These are phyloP conservation scores for Pythium coloratum DNA, from an alignment of 352 stramenopile genomes.

Conservation along the genomic window DNA sequence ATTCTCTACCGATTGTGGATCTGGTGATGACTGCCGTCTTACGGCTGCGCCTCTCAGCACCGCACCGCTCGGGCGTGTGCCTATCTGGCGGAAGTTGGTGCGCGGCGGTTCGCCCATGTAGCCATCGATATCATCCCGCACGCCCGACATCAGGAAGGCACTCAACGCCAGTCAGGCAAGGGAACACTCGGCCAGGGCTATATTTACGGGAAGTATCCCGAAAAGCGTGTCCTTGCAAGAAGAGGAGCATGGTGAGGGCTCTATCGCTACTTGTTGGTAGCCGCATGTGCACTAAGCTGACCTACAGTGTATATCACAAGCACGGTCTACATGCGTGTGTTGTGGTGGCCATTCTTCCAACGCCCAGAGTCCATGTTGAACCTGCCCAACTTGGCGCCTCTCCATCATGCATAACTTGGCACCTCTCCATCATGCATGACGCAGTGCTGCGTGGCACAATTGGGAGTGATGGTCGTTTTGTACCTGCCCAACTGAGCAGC, in stretches of 20 bases:
- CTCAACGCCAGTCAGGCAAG: neutral
- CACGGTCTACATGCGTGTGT: too few species aligned
- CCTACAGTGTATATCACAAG: too few species aligned
- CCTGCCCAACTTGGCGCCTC: neutral
- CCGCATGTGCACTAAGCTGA: too few species aligned
- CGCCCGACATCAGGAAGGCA: conserved; percentile 4
- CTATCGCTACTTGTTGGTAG: too few species aligned
- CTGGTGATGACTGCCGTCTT: conserved; percentile 17
- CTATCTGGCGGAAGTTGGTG: conserved; percentile 67
- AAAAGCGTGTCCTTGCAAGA: too few species aligned
- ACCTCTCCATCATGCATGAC: neutral
- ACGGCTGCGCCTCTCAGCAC: conserved; percentile 21
- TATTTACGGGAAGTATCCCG: neutral
- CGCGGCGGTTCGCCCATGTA: conserved; percentile 4
- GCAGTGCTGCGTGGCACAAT: neutral
- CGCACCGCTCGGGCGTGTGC: conserved; percentile 28
- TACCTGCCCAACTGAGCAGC: neutral
- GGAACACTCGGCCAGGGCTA: neutral
- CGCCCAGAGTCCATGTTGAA: neutral
- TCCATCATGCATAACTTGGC: neutral
- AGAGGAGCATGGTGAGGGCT: too few species aligned
- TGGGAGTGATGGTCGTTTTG: conserved; percentile 13
- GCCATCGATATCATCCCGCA: conserved; percentile 10
- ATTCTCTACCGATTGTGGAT: conserved; percentile 26
- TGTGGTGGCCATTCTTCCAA: too few species aligned